Evolutionary conservation across 495 filamentous ascomycete genomes (phyloP).

Genomic region (Trichoderma parareesei): DNA sequence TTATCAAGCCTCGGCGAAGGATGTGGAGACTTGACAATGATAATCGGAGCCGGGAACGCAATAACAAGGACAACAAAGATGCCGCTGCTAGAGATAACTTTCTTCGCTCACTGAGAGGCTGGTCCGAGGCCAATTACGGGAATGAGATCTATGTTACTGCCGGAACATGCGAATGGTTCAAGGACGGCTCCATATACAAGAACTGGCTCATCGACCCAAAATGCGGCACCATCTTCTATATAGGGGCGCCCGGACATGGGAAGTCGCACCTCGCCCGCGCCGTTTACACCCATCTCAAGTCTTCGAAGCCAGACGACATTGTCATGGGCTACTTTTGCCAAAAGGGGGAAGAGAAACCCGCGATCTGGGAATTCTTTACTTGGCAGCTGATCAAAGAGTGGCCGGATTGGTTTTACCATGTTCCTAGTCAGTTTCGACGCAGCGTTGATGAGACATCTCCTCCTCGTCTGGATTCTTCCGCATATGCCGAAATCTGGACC

Average conservation of each 20-base stretch:
- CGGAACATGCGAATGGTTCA: background rate
- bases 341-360: background rate
- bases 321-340: conserved; percentile 3
- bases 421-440: background rate
- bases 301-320: background rate
- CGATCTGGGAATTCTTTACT: conserved; percentile 1
- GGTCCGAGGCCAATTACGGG: background rate
- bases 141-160: background rate
- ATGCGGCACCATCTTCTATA: background rate
- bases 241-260: background rate
- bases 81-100: background rate
- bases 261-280: background rate
- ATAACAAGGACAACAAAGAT: background rate
- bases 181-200: background rate
- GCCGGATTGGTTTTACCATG: background rate
- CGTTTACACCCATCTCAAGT: background rate
- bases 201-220: background rate
- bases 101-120: background rate
- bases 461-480: background rate
- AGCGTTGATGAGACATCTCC: background rate
- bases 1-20: background rate
- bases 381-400: conserved; percentile 1
- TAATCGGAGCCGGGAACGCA: background rate
- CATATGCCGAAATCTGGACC: background rate
- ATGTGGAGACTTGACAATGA: background rate